These are phyloP conservation scores for Cyberlindnera mississippiensis DNA, from an alignment of 805 yeast species.

Conservation along the genomic window DNA sequence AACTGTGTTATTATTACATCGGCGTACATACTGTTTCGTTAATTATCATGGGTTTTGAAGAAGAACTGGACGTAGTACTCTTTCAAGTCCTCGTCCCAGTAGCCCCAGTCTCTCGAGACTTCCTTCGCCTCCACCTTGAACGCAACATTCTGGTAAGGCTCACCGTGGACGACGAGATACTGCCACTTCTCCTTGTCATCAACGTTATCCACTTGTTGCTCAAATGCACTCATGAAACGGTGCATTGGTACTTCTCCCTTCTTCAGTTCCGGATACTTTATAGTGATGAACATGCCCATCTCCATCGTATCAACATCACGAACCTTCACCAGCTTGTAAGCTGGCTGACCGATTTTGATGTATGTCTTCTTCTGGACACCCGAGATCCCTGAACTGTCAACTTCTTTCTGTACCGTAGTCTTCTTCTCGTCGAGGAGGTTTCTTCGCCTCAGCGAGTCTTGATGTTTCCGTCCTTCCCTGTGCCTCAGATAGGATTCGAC, in stretches of 20 bases:
- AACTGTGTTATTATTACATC: no score
- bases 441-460: slow-evolving; percentile 50
- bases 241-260: slow-evolving; percentile 52
- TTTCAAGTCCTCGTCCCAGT: slow-evolving; percentile 67
- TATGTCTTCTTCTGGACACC: slow-evolving; percentile 16
- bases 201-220: slow-evolving; percentile 51
- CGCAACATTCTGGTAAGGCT: slow-evolving; percentile 82
- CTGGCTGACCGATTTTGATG: slow-evolving; percentile 63
- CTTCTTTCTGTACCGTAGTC: slow-evolving; percentile 1
- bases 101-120: slow-evolving; percentile 51
- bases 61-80: slow-evolving; percentile 71
- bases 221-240: slow-evolving; percentile 75
- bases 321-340: slow-evolving; percentile 62
- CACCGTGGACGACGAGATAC: slow-evolving; percentile 77
- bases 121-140: slow-evolving; percentile 66
- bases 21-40: no score
- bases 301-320: slow-evolving; percentile 51
- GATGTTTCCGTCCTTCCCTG: slow-evolving; percentile 81
- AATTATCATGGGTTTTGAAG: slow-evolving; percentile 31
- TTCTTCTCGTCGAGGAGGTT: slow-evolving; percentile 31
- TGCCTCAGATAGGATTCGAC: slow-evolving; percentile 83
- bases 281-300: slow-evolving; percentile 65
- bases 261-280: slow-evolving; percentile 50
- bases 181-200: slow-evolving; percentile 46
- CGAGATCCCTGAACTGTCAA: slow-evolving; percentile 29